phyloP scores from a whole-genome alignment of 345 rosid genomes.

The Pugionium cornutum region DNA sequence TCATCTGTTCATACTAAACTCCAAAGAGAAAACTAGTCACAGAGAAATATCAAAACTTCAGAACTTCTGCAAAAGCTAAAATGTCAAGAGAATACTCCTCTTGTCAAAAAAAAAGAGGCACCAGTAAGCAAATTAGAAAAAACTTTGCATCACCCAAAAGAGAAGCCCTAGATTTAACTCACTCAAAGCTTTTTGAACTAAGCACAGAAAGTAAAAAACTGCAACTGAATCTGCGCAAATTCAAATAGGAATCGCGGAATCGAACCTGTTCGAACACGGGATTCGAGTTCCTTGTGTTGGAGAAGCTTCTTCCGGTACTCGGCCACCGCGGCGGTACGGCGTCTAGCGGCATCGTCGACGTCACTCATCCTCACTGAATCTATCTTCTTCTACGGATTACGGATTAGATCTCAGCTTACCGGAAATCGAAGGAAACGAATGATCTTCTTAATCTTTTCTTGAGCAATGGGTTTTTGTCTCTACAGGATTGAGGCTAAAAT shows the following conservation, averaged over 20 bases:
- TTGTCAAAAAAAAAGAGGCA: neutral
- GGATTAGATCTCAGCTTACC: slow-evolving; percentile 12
- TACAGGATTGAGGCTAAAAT: too few species aligned
- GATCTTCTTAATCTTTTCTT: too few species aligned
- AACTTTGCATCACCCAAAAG: neutral
- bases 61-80: slow-evolving; percentile 10
- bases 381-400: neutral
- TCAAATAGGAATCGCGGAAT: neutral
- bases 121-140: neutral
- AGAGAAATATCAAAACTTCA: slow-evolving; percentile 4
- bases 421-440: neutral
- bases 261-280: slow-evolving; percentile 77
- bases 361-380: slow-evolving; percentile 46
- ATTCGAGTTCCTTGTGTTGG: slow-evolving; percentile 84
- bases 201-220: too few species aligned
- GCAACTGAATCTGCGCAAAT: neutral
- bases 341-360: slow-evolving; percentile 60
- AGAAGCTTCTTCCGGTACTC: slow-evolving; percentile 95
- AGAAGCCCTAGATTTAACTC: slow-evolving; percentile 21
- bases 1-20: neutral
- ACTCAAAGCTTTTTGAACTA: neutral
- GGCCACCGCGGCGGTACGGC: slow-evolving; percentile 66
- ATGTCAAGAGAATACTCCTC: neutral
- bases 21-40: slow-evolving; percentile 4
- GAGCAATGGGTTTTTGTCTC: too few species aligned